Evolutionary conservation across 2,329 filamentous ascomycete species (phyloP).

Genomic region (Colletotrichum sp.): DNA sequence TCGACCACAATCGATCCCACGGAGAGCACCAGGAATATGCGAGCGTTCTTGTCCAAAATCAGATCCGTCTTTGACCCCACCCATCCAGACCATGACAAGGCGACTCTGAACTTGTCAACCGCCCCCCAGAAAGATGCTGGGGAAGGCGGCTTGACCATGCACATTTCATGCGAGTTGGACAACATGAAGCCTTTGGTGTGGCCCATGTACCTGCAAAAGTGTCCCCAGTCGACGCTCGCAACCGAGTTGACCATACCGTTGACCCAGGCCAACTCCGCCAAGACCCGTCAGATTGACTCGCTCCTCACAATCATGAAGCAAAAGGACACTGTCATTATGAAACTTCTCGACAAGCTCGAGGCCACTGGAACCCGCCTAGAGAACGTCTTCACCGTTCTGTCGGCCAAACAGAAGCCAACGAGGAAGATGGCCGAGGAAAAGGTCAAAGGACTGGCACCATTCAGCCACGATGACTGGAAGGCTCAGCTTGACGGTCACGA

Average conservation of each 20-base stretch:
- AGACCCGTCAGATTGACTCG: slow-evolving; percentile 44
- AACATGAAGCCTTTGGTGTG: slow-evolving; percentile 69
- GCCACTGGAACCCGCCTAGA: slow-evolving; percentile 56
- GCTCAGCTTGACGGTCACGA: slow-evolving; percentile 26
- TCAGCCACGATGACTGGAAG: slow-evolving; percentile 46
- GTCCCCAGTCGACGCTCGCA: slow-evolving; percentile 45
- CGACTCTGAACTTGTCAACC: slow-evolving; percentile 47
- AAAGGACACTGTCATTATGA: slow-evolving; percentile 57
- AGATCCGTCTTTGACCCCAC: slow-evolving; percentile 54
- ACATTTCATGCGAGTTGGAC: slow-evolving; percentile 66
- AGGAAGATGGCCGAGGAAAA: slow-evolving; percentile 50
- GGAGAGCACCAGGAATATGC: slow-evolving; percentile 71
- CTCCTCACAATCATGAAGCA: slow-evolving; percentile 48
- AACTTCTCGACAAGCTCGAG: slow-evolving; percentile 60
- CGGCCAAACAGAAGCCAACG: slow-evolving; percentile 48
- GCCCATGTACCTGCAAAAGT: slow-evolving; percentile 63
- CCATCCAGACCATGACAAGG: slow-evolving; percentile 46
- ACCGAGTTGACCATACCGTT: slow-evolving; percentile 58
- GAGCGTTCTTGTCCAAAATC: slow-evolving; percentile 70
- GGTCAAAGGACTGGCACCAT: slow-evolving; percentile 57
- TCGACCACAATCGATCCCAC: slow-evolving; percentile 77
- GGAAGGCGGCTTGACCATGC: slow-evolving; percentile 52
- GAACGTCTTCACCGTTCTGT: slow-evolving; percentile 56
- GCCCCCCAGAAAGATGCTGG: slow-evolving; percentile 37
- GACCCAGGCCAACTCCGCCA: slow-evolving; percentile 49